Percentiles rank a stretch among this genome's conserved stretches.
phyloP scores from a whole-genome alignment of 2,329 filamentous ascomycete species.

The Lomentospora prolificans region DNA sequence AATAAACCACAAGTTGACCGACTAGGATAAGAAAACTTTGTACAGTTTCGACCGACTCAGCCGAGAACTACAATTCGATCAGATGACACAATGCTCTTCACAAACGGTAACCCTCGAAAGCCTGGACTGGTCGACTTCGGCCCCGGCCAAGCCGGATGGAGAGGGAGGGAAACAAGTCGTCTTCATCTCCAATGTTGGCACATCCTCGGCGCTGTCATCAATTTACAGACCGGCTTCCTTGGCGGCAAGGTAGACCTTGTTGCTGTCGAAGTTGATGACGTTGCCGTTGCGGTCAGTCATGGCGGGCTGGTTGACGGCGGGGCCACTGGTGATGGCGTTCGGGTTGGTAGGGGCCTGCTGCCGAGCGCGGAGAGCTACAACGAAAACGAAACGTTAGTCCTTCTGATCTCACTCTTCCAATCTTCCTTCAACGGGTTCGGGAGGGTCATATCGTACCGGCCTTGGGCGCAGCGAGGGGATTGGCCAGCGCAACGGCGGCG shows the following conservation, averaged over 20 bases:
- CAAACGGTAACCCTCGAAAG: too few relatives aligned
- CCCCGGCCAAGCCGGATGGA: neutral
- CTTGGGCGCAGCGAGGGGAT: slow-evolving; percentile 12
- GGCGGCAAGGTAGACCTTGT: slow-evolving; percentile 31
- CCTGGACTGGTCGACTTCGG: too few relatives aligned
- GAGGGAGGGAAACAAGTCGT: neutral
- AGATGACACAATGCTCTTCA: too few relatives aligned
- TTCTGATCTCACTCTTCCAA: neutral
- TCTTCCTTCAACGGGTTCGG: neutral
- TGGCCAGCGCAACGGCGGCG: slow-evolving; percentile 34
- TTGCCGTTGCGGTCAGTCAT: slow-evolving; percentile 37
- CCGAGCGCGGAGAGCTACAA: neutral
- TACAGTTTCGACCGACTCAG: neutral
- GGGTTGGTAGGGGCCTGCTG: slow-evolving; percentile 3
- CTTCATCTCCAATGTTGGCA: neutral
- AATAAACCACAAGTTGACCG: slow-evolving; percentile 10
- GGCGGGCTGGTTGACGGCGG: slow-evolving; percentile 28
- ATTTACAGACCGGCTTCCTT: slow-evolving; percentile 25
- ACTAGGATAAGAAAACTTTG: slow-evolving; percentile 1
- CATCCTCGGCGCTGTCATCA: neutral
- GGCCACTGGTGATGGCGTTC: slow-evolving; percentile 11
- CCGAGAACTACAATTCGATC: neutral
- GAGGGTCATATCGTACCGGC: neutral
- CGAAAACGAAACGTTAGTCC: neutral
- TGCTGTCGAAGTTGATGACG: slow-evolving; percentile 33